These are phyloP conservation scores for Singerocomus inundabilis DNA, from an alignment of 1,284 basidiomycete genomes.

Conservation along the genomic window DNA sequence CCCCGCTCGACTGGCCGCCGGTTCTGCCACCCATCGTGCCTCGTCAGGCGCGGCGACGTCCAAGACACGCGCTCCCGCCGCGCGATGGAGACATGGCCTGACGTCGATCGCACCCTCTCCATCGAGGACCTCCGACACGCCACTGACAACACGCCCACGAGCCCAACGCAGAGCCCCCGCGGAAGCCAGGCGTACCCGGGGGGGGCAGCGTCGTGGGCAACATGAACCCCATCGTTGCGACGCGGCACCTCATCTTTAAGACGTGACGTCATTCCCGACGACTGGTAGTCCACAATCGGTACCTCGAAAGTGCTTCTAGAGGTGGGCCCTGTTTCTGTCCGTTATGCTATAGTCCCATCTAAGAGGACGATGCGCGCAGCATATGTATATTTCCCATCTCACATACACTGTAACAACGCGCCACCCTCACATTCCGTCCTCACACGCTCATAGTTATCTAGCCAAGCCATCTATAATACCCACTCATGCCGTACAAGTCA, in stretches of 20 bases:
- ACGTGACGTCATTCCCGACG: constrained; percentile 25
- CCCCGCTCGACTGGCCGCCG: too few species aligned
- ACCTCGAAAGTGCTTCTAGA: too few species aligned
- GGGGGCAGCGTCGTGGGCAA: constrained; percentile 51
- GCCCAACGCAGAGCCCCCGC: too few species aligned
- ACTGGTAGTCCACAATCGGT: constrained; percentile 27
- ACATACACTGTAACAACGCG: neutral
- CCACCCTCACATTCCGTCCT: neutral
- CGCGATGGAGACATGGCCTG: too few species aligned
- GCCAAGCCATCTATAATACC: neutral
- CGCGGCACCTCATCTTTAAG: constrained; percentile 41
- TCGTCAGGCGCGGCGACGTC: too few species aligned
- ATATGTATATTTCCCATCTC: too few species aligned
- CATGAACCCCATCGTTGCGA: constrained; percentile 39
- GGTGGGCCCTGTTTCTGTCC: constrained; percentile 22
- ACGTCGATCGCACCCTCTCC: too few species aligned
- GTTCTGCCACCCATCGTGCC: too few species aligned
- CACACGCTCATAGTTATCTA: neutral
- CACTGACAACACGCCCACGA: too few species aligned
- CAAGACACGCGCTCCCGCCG: too few species aligned
- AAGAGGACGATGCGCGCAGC: neutral
- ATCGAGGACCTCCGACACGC: too few species aligned
- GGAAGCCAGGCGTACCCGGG: too few species aligned
- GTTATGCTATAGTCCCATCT: constrained; percentile 25
- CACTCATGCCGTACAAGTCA: neutral